Conservation (phyloP, 495 filamentous ascomycete genomes). For the Durotheca rogersii region DNA sequence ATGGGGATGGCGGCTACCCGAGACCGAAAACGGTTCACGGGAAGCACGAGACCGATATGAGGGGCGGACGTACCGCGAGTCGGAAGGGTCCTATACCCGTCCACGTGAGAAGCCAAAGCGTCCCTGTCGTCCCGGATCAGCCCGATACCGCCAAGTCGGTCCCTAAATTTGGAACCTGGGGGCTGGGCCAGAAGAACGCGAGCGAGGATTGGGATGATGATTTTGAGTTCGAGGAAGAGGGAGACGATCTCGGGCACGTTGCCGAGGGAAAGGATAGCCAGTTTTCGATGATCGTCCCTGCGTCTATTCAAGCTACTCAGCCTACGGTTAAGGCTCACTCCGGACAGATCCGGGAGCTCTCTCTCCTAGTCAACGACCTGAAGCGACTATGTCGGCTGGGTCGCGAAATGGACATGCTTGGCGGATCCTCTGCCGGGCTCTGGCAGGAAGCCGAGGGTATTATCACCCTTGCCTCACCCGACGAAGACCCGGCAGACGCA, state of each 20-base stretch:
- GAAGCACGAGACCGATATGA: slow-evolving; percentile 71
- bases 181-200: slow-evolving; percentile 74
- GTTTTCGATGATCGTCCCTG: slow-evolving; percentile 71
- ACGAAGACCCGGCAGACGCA: slow-evolving; percentile 65
- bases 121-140: slow-evolving; percentile 77
- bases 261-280: slow-evolving; percentile 46
- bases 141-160: slow-evolving; percentile 56
- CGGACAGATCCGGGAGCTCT: slow-evolving; percentile 82
- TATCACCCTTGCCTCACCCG: slow-evolving; percentile 78
- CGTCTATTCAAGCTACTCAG: slow-evolving; percentile 80
- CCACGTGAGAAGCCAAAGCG: slow-evolving; percentile 91
- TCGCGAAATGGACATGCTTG: slow-evolving; percentile 62
- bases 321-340: slow-evolving; percentile 83
- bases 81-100: slow-evolving; percentile 74
- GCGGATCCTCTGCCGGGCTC: slow-evolving; percentile 61
- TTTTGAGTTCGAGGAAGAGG: slow-evolving; percentile 68
- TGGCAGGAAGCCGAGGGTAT: slow-evolving; percentile 90
- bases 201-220: slow-evolving; percentile 87
- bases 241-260: slow-evolving; percentile 35
- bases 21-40: slow-evolving; percentile 89
- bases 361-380: slow-evolving; percentile 66
- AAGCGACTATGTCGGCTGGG: slow-evolving; percentile 75
- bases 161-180: slow-evolving; percentile 88
- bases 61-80: slow-evolving; percentile 71
- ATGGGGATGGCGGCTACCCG: slow-evolving; percentile 55